Conservation (phyloP, 129 eudicot genomes). For the Pseudognaphalium luteoalbum region DNA sequence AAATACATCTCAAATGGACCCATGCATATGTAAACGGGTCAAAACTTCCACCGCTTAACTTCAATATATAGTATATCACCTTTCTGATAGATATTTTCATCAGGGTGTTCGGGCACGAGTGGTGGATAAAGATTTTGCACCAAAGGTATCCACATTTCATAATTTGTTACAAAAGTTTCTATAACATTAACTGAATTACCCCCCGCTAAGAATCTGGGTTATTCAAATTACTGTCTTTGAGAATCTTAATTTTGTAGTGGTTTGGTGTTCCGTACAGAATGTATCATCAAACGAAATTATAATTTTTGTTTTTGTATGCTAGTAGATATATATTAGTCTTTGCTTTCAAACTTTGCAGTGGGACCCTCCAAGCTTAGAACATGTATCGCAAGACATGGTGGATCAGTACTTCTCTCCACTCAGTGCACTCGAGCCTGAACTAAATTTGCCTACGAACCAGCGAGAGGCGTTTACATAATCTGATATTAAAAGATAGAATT, state of each 20-base stretch:
- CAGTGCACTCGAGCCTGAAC: constrained; percentile 57
- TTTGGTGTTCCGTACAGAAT: no score
- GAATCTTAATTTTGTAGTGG: neutral
- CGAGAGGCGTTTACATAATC: constrained; percentile 53
- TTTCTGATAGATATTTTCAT: constrained; percentile 6
- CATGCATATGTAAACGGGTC: neutral
- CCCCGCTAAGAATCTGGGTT: constrained; percentile 1
- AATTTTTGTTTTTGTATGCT: neutral
- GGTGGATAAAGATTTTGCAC: constrained; percentile 74
- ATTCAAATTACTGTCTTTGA: neutral
- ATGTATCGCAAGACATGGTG: constrained; percentile 69
- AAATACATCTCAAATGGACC: neutral
- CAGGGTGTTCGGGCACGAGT: constrained; percentile 87
- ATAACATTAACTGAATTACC: neutral
- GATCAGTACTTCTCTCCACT: constrained; percentile 68
- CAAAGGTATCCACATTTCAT: constrained; percentile 55
- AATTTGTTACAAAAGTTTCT: neutral
- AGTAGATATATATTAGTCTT: neutral
- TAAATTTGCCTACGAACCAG: constrained; percentile 51
- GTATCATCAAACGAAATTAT: no score
- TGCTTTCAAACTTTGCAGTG: constrained; percentile 47
- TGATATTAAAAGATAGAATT: neutral
- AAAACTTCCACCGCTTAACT: neutral
- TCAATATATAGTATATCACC: neutral
- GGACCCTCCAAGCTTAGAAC: constrained; percentile 77